phyloP scores from a whole-genome alignment of 2,329 filamentous ascomycete species.

The Hymenoscyphus linearis region DNA sequence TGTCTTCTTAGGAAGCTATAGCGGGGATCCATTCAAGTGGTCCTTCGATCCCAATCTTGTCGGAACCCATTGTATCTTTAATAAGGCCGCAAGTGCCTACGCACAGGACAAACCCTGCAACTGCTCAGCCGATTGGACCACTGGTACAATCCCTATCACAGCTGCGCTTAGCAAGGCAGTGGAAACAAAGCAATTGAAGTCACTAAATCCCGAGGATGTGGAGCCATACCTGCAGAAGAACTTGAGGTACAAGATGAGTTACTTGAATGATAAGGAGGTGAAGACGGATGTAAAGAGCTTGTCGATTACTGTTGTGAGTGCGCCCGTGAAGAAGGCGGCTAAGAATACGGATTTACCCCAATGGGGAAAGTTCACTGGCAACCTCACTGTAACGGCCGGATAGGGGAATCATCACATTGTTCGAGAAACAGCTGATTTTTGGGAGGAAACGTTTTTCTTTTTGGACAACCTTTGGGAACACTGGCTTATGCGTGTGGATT shows the following conservation, averaged over 20 bases:
- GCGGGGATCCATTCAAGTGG: slow-evolving; percentile 22
- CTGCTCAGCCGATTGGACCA: slow-evolving; percentile 28
- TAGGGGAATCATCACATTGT: not conserved
- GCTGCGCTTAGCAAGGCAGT: slow-evolving; percentile 34
- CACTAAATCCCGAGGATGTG: slow-evolving; percentile 21
- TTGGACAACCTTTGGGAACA: not conserved
- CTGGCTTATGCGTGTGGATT: not conserved
- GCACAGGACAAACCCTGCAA: not conserved
- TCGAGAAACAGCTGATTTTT: no score
- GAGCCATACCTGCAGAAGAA: slow-evolving; percentile 24
- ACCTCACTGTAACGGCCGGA: slow-evolving; percentile 8
- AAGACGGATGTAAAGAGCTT: slow-evolving; percentile 20
- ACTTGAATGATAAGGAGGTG: slow-evolving; percentile 20
- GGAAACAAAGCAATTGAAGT: slow-evolving; percentile 28
- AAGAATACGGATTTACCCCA: slow-evolving; percentile 13
- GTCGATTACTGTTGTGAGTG: slow-evolving; percentile 23
- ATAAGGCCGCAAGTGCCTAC: slow-evolving; percentile 19
- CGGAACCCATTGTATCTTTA: slow-evolving; percentile 34
- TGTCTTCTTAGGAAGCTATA: slow-evolving; percentile 55
- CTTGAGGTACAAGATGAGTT: slow-evolving; percentile 25
- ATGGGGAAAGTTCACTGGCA: slow-evolving; percentile 16
- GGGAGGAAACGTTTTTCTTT: not conserved
- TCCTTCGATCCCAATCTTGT: slow-evolving; percentile 27
- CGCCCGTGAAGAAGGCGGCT: slow-evolving; percentile 14
- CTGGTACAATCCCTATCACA: slow-evolving; percentile 42